Base-by-base conservation (phyloP, 2,329 filamentous ascomycete genomes). In the Fusarium sp. region DNA sequence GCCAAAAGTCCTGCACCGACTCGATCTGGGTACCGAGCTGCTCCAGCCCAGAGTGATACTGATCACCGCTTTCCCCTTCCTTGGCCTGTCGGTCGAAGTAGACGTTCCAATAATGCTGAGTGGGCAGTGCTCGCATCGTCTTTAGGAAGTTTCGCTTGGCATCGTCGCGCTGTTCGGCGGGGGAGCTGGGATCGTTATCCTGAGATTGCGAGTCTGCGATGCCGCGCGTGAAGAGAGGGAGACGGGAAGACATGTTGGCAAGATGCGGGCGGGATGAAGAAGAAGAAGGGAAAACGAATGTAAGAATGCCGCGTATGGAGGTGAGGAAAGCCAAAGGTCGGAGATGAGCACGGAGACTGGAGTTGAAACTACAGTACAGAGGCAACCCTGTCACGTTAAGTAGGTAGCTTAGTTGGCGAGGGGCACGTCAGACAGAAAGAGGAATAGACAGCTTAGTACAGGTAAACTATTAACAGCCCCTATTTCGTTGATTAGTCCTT, bases 91-190 rank as follows among this genome's bases (percentile, higher is more conserved):
- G 85, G 81, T 91, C 90, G 79, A 91, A 91, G 80, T 88, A 93
- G 75, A 93, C 91, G 75, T 91, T 87, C 89, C 93, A 94, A 84
- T 93, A 94, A 81, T 95, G 91, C 84, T 95, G 92, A 33, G 93
- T 92, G 22, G 92, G 90, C 74, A 95, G 86, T 57, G 92, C 88
- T 60, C 94, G 87, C 86, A 90, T 91, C 33, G 91, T 88, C 82
- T 93, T 91, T 75, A 94, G 87, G 82, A 95, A 93, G 85, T 95
- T 95, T 85, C 92, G 91, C 90, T 95, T 95, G 63, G 92, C 92
- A 82, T 92, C 91, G 81, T 93, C 92, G 78, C 93, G 91, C 81
- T 91, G 88, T 78, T 91, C 90, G 61, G 93, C 92, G 31, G 93
- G 92, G 15, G 92, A 93, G 72, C 89, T 89, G 53, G 88, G 83